Evolutionary conservation across 495 filamentous ascomycete species (phyloP), one percentile per base, ranked within the genome.

Genomic region (Penicillium alfredii): DNA sequence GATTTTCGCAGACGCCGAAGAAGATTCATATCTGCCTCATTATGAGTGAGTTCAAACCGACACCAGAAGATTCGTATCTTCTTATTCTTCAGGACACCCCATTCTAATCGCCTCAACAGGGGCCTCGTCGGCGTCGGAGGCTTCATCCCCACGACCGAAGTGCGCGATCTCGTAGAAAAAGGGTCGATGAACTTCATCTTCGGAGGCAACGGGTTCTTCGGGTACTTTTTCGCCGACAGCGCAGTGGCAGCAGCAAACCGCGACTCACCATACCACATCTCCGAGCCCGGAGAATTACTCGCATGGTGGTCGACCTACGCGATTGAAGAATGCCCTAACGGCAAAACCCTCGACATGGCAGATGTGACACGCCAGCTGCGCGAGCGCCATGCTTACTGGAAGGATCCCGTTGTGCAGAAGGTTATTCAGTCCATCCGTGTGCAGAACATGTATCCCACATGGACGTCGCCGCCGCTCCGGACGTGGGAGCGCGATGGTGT

Each of bases 141-240:
- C 21, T 74, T 80, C 38, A 51, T 75, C 25, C 52, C 63, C 5
- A 27, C 56, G 4, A 33, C 49, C 1, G 30, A 45, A n/a, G 41
- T 63, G 4, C 35, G 47, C 31, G 38, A 32, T 2, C 34, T 47
- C 11, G 47, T 63, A 17, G 40, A 53, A 18, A 48, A 57, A 12
- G 66, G 68, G n/a, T 59, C 58, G 1, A 75, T 76, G 70, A 67
- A 64, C 38, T 64, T 80, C 32, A 54, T 65, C 6, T 68, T 73
- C 37, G 71, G 74, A 4, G 53, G 63, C 15, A 72, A 72, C 27
- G 74, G 74, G 1, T 77, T 78, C 59, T 78, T 80, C 46, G 76
- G 76, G 5, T 80, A 78, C 42, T 64, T 66, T 23, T 64, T 54
- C 33, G 47, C 54, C 8, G 46, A 55, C 2, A 58, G 53, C 19